These are phyloP conservation scores for Boeremia exigua DNA, from an alignment of 2,329 filamentous ascomycete species.

Conservation along the genomic window DNA sequence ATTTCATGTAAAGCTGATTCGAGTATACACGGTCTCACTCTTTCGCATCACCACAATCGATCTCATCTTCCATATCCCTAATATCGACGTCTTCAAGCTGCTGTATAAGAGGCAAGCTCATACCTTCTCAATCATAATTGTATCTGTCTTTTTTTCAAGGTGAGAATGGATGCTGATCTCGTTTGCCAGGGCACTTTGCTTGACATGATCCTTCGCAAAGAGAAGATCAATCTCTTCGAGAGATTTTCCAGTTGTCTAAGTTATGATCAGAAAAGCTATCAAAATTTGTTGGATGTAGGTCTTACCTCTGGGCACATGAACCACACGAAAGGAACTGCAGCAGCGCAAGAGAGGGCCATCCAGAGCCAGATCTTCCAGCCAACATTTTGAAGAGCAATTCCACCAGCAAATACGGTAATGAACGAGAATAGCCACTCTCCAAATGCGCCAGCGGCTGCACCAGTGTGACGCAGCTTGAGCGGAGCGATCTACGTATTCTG, in stretches of 20 bases:
- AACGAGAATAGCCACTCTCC: slow-evolving; percentile 49
- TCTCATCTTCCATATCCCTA: too few species aligned
- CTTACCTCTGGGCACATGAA: neutral
- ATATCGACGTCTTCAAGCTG: too few species aligned
- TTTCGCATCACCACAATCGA: too few species aligned
- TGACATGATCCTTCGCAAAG: slow-evolving; percentile 8
- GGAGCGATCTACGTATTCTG: slow-evolving; percentile 38
- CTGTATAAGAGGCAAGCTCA: too few species aligned
- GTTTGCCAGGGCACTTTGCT: too few species aligned
- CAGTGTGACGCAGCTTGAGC: slow-evolving; percentile 46
- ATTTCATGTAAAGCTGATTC: too few species aligned
- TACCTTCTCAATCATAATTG: too few species aligned
- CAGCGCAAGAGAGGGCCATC: neutral
- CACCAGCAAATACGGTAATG: slow-evolving; percentile 46
- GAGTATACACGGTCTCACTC: too few species aligned
- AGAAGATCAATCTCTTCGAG: slow-evolving; percentile 13
- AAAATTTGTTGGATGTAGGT: too few species aligned
- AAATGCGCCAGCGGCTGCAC: slow-evolving; percentile 43
- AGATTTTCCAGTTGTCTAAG: slow-evolving; percentile 5
- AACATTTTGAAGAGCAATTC: slow-evolving; percentile 42
- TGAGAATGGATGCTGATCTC: too few species aligned
- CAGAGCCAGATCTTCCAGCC: slow-evolving; percentile 50
- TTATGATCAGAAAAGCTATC: too few species aligned
- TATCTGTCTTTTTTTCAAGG: too few species aligned
- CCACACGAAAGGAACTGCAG: slow-evolving; percentile 1